A percentile compares a stretch with the other conserved stretches of the same genome.
phyloP scores from a whole-genome alignment of 352 stramenopile species.

The Pythium diclinum region DNA sequence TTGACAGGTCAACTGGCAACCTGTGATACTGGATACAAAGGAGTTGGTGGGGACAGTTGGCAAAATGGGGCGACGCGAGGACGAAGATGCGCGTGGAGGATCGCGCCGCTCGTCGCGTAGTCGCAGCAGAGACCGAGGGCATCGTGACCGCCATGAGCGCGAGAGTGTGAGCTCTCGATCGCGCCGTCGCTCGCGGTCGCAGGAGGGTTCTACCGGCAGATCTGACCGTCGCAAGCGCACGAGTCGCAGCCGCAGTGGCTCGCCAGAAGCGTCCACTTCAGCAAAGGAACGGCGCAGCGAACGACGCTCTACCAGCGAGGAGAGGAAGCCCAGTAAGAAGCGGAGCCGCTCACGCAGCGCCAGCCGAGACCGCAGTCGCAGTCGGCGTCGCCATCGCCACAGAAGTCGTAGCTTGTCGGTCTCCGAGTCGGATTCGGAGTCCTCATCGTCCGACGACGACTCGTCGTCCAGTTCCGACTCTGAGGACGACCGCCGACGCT shows the following conservation, averaged over 20 bases:
- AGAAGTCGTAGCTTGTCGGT: slow-evolving; percentile 37
- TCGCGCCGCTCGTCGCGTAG: slow-evolving; percentile 9
- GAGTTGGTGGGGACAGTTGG: background rate
- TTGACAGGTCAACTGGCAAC: background rate
- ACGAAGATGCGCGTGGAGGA: background rate
- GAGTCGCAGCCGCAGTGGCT: slow-evolving; percentile 2
- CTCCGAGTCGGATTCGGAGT: slow-evolving; percentile 36
- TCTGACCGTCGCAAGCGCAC: background rate
- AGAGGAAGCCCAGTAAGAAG: background rate
- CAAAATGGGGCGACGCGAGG: background rate
- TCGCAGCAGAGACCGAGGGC: slow-evolving; percentile 5
- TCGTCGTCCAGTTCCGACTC: slow-evolving; percentile 15
- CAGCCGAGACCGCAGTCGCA: slow-evolving; percentile 21
- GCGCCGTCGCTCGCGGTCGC: slow-evolving; percentile 20
- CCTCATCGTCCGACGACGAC: slow-evolving; percentile 24
- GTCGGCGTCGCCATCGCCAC: slow-evolving; percentile 17
- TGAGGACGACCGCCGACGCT: slow-evolving; percentile 25
- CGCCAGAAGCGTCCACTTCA: background rate
- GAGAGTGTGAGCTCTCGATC: slow-evolving; percentile 16
- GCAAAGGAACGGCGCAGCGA: background rate
- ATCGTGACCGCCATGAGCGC: background rate
- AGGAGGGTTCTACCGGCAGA: slow-evolving; percentile 8
- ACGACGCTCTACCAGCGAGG: background rate
- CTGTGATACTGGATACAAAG: background rate
- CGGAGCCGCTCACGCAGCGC: slow-evolving; percentile 17